phyloP scores from a whole-genome alignment of 179 eudicot genomes.

The Heliamphora pulchella region DNA sequence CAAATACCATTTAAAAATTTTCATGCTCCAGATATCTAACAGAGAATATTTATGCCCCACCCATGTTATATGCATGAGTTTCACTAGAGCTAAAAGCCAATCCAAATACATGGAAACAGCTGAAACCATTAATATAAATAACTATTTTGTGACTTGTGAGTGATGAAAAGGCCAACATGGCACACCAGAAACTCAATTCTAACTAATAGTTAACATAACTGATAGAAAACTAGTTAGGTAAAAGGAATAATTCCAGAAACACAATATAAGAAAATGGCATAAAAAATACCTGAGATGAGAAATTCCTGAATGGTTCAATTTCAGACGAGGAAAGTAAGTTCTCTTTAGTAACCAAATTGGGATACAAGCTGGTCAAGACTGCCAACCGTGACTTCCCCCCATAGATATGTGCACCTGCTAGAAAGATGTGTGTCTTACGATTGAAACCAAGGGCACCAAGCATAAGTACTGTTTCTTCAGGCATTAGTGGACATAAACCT shows the following conservation, averaged over 20 bases:
- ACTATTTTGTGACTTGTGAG: too few species aligned
- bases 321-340: conserved; percentile 71
- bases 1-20: too few species aligned
- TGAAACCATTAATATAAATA: too few species aligned
- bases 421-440: conserved; percentile 64
- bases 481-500: conserved; percentile 91
- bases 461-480: conserved; percentile 97
- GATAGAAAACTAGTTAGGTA: not conserved
- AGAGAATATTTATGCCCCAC: too few species aligned
- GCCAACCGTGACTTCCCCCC: conserved; percentile 85
- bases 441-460: conserved; percentile 93
- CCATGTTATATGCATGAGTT: not conserved
- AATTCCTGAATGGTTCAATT: conserved; percentile 79
- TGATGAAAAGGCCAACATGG: not conserved
- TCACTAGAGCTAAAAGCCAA: not conserved
- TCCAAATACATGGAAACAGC: too few species aligned
- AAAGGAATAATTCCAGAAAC: not conserved
- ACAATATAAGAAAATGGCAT: not conserved
- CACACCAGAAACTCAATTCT: not conserved
- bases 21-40: not conserved
- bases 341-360: conserved; percentile 90
- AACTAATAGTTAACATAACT: not conserved
- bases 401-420: conserved; percentile 93
- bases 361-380: conserved; percentile 69
- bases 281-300: conserved; percentile 78